phyloP scores from a whole-genome alignment of 148 eudicot genomes.

The Rhododendron kiyosumense region DNA sequence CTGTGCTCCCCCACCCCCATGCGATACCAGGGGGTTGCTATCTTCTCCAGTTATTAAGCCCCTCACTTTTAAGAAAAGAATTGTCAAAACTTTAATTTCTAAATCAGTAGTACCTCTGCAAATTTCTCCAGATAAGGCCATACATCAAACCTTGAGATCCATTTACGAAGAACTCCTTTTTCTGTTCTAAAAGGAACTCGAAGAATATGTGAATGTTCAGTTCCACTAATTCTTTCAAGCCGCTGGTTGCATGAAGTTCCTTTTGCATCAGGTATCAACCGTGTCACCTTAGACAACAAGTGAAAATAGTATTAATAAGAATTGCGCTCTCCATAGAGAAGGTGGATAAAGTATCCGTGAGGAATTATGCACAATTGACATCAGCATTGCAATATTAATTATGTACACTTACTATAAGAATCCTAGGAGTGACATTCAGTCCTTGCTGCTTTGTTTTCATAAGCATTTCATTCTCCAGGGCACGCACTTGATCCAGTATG shows the following conservation, averaged over 20 bases:
- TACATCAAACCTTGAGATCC: conserved; percentile 97
- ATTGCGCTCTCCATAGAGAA: background rate
- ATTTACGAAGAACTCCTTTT: conserved; percentile 76
- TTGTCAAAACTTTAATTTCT: background rate
- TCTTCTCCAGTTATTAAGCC: background rate
- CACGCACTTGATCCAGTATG: conserved; percentile 97
- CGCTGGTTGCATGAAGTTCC: conserved; percentile 97
- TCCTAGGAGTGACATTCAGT: conserved; percentile 65
- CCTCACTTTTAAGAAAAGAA: background rate
- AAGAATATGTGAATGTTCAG: conserved; percentile 70
- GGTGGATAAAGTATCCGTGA: background rate
- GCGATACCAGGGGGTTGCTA: background rate
- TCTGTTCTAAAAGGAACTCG: conserved; percentile 91
- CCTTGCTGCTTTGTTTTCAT: conserved; percentile 72
- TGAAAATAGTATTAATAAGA: background rate
- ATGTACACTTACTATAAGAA: conserved; percentile 61
- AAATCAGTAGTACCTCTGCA: conserved; percentile 55
- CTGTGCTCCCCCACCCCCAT: background rate
- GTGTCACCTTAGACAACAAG: conserved; percentile 55
- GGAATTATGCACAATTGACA: background rate
- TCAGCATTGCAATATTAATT: background rate
- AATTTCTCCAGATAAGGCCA: conserved; percentile 95
- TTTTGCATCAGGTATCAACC: conserved; percentile 90
- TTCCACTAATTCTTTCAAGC: conserved; percentile 79
- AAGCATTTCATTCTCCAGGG: conserved; percentile 87